phyloP scores from a whole-genome alignment of 495 filamentous ascomycete genomes.

The Daldinia concentrica region DNA sequence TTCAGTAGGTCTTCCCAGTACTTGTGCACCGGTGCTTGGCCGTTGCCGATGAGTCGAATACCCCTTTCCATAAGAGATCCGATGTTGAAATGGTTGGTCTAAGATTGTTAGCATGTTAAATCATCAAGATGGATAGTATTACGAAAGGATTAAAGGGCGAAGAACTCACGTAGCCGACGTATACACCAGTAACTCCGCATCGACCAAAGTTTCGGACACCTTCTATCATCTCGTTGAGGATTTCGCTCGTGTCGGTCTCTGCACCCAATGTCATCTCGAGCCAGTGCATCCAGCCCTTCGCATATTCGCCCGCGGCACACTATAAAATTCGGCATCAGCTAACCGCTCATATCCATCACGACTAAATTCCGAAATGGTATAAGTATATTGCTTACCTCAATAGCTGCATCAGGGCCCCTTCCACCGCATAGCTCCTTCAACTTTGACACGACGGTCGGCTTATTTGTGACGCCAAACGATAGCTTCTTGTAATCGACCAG shows the following conservation, averaged over 20 bases:
- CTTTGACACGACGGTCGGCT: constrained; percentile 70
- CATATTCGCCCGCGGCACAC: constrained; percentile 85
- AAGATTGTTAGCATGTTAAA: constrained; percentile 13
- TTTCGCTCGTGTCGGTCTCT: constrained; percentile 88
- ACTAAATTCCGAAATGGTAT: neutral
- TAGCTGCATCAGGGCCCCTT: constrained; percentile 75
- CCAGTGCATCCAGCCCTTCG: constrained; percentile 83
- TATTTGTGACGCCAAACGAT: constrained; percentile 56
- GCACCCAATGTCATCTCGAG: constrained; percentile 75
- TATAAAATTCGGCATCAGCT: neutral
- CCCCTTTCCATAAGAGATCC: constrained; percentile 89
- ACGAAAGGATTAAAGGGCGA: neutral
- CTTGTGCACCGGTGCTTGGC: constrained; percentile 83
- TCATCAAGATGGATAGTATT: neutral
- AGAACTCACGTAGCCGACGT: constrained; percentile 77
- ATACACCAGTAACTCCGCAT: constrained; percentile 81
- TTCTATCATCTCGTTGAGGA: constrained; percentile 88
- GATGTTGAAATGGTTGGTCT: constrained; percentile 86
- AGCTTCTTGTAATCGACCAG: constrained; percentile 59
- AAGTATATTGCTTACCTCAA: constrained; percentile 60
- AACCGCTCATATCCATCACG: neutral
- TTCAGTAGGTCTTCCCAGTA: constrained; percentile 82
- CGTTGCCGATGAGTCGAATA: constrained; percentile 81
- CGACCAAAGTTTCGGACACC: constrained; percentile 79
- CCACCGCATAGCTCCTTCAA: constrained; percentile 76